Conservation (phyloP, 352 stramenopile genomes). For the Phytophthora uliginosa region DNA sequence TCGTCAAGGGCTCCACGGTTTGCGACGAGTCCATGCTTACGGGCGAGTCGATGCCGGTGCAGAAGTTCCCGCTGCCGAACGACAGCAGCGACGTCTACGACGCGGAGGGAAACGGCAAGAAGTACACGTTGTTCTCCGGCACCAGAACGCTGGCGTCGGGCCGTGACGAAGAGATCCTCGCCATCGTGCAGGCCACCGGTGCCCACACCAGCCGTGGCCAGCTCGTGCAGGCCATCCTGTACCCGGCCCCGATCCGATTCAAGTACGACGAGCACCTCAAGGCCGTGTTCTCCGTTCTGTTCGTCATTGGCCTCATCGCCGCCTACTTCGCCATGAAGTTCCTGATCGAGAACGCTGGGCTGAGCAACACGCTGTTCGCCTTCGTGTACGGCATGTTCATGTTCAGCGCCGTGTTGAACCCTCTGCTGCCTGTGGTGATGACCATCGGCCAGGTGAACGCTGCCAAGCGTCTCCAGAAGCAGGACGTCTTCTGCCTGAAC, state of each 20-base stretch:
- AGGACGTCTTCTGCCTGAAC: constrained; percentile 88
- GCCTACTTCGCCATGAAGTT: constrained; percentile 84
- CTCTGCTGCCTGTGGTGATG: constrained; percentile 92
- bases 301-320: constrained; percentile 79
- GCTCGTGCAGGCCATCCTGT: constrained; percentile 90
- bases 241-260: constrained; percentile 88
- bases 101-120: constrained; percentile 70
- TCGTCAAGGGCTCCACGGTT: constrained; percentile 74
- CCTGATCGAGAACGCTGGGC: constrained; percentile 68
- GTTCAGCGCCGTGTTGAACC: constrained; percentile 82
- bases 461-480: constrained; percentile 76
- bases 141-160: constrained; percentile 80
- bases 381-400: constrained; percentile 88
- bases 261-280: constrained; percentile 94
- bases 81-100: constrained; percentile 67
- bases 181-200: constrained; percentile 84
- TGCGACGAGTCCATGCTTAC: constrained; percentile 85
- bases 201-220: constrained; percentile 89
- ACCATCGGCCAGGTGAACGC: constrained; percentile 90
- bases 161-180: constrained; percentile 71
- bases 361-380: constrained; percentile 77
- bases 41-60: constrained; percentile 89
- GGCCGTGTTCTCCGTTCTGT: constrained; percentile 83
- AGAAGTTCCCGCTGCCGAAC: constrained; percentile 78
- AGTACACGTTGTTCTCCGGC: constrained; percentile 91